Conservation (phyloP, 129 eudicot species). For the Pulicaria dysenterica region DNA sequence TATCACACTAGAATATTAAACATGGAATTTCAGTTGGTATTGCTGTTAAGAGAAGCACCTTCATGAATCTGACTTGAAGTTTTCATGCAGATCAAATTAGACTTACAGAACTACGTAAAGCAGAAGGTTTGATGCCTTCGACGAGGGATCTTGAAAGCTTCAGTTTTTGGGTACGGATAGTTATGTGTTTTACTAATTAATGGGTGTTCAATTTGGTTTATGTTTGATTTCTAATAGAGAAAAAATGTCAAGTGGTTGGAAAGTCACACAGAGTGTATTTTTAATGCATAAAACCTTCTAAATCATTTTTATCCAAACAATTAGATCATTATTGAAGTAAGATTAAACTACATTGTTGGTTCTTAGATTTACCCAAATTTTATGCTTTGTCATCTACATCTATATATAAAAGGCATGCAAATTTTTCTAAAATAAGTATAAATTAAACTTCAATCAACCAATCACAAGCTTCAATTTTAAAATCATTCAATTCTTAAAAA, state of each 20-base stretch:
- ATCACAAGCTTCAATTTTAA: too few species aligned
- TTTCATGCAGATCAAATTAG: slow-evolving; percentile 68
- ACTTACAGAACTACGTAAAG: slow-evolving; percentile 76
- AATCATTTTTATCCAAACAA: background rate
- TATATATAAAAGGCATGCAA: too few species aligned
- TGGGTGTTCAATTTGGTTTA: background rate
- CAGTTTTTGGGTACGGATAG: slow-evolving; percentile 88
- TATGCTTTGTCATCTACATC: too few species aligned
- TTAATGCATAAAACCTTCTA: slow-evolving; percentile 4
- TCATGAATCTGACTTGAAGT: background rate
- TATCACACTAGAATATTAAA: background rate
- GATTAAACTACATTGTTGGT: background rate
- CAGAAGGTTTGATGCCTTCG: slow-evolving; percentile 91
- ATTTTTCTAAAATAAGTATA: too few species aligned
- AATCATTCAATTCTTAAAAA: too few species aligned
- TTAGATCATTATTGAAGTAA: background rate
- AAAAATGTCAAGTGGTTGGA: background rate
- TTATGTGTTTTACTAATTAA: slow-evolving; percentile 21
- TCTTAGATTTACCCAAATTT: too few species aligned
- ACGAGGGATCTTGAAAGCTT: slow-evolving; percentile 84
- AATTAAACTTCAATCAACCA: too few species aligned
- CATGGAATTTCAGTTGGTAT: background rate
- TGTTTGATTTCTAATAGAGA: background rate
- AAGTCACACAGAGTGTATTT: background rate
- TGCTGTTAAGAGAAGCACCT: slow-evolving; percentile 14